Evolutionary conservation across 805 yeast genomes (phyloP), one percentile per base, ranked within the genome.

Genomic region (Saccharomycopsis sp.): DNA sequence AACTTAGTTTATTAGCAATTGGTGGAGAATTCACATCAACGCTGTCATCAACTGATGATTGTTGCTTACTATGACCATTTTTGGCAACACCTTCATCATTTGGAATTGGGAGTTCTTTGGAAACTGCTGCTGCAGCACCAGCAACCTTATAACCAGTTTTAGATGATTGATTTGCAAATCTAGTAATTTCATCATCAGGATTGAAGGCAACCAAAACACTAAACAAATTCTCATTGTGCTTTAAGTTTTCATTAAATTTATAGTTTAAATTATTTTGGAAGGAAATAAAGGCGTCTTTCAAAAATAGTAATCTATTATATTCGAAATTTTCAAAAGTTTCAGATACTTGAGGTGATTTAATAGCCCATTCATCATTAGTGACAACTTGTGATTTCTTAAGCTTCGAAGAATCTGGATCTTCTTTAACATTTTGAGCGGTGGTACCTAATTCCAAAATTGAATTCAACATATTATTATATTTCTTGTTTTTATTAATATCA

Each of bases 301-400:
- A 44, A 29, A 50, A 50, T 24, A 50, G 38, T 24, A 50, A 44
- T 33, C 53, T 37, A 40, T 50, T 50, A 31, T 40, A 44, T 32
- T 50, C 53, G 29, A 50, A 50, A 23, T 37, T 41, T 38, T 50
- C 53, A 28, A 50, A 50, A 11, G 38, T 34, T 20, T 50, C 53
- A 35, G 42, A 27, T 4, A 47, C 42, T 31, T 31, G 35, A 14
- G 51, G 51, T 2, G 51, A 46, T 27, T 34, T 45, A 3, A 38
- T 26, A 16, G 42, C 45, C 51, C 51, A 48, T 14, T 48, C 48
- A 11, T 40, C 19, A 27, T 41, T 44, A 28, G 43, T 21, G 5
- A 24, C 22, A 16, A 9, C 22, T 11, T 19, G 4, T 13, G 28
- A 19, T 4, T 22, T 20, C 14, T 38, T 38, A 9, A 21, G 9